Conservation (phyloP, 106 monocot species). For the Platanthera zijinensis region DNA sequence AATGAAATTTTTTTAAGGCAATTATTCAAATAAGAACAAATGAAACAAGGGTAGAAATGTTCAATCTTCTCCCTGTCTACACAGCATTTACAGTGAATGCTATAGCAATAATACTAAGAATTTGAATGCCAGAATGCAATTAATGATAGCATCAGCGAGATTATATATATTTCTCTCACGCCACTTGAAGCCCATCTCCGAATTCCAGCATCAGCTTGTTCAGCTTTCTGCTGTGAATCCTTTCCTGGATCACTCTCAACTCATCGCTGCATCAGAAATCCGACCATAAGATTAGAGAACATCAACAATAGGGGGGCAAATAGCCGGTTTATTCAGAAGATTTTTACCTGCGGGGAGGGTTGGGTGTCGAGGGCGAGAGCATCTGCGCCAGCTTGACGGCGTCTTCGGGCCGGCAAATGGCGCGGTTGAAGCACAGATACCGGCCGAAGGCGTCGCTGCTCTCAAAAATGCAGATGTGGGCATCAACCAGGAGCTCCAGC, state of each 20-base stretch:
- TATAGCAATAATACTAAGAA: neutral
- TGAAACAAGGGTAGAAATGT: too few relatives aligned
- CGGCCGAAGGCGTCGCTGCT: constrained; percentile 58
- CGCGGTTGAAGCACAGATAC: constrained; percentile 74
- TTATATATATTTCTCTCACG: neutral
- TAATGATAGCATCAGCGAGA: neutral
- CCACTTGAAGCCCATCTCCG: neutral
- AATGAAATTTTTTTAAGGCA: too few relatives aligned
- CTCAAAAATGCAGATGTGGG: constrained; percentile 64
- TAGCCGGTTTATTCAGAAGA: too few relatives aligned
- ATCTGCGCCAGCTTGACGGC: constrained; percentile 58
- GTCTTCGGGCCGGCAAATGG: constrained; percentile 58
- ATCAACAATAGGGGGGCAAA: neutral
- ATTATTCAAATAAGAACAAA: too few relatives aligned
- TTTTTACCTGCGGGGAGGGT: constrained; percentile 35
- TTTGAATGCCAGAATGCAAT: neutral
- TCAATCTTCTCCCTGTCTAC: too few relatives aligned
- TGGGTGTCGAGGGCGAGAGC: constrained; percentile 30
- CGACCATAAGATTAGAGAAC: neutral
- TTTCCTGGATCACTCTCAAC: constrained; percentile 38
- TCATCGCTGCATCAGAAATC: constrained; percentile 35
- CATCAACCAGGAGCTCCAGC: constrained; percentile 46
- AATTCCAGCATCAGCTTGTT: constrained; percentile 57
- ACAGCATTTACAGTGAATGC: neutral
- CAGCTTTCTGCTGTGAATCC: constrained; percentile 63